Base-by-base conservation (phyloP, 2,329 filamentous ascomycete genomes). In the Hirsutella thompsonii region DNA sequence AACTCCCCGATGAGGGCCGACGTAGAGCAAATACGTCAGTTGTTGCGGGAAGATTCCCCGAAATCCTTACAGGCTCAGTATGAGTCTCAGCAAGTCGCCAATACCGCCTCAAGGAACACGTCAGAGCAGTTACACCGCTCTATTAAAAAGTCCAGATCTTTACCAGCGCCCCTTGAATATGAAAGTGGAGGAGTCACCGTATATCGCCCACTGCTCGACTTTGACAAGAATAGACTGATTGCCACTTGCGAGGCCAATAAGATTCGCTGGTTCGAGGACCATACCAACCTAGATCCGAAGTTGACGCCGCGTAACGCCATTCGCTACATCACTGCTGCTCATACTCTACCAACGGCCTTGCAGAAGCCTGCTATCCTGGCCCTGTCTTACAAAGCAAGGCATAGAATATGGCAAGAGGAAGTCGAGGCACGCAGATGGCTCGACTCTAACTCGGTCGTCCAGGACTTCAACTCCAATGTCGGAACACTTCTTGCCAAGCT, bases 281-380 rank as follows among this genome's bases (percentile, higher is more conserved):
- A 68, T 34, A 95, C 89, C 2, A 98, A 98, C 54, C 59, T 68
- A 14, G 83, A 95, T 52, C 71, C 68, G 8, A 87, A 80, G 0
- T 62, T 93, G 44, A 94, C 92, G 0, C 62, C 71, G 36, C 76
- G 92, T 30, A 98, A 98, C 53, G 79, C 90, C 0, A 68, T 95
- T 30, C 76, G 90, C 26, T 65, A 82, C 55, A 57, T 94, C 35
- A 68, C 75, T 18, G 62, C 67, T 20, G 60, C 70, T 4, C 61
- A 79, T 43, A 53, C 58, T 3, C 63, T 96, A 4, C 90, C 92
- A 0, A 57, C 57, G 9, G 86, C 88, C 0, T 62, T 96, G 2
- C 75, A 75, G 45, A 77, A 79, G 41, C 63, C 71, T 0, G 67
- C 76, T 0, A 68, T 95, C 5, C 59, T 90, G 2, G 59, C 63